phyloP scores from a whole-genome alignment of 306 rosid genomes.

The Acacia confusa region DNA sequence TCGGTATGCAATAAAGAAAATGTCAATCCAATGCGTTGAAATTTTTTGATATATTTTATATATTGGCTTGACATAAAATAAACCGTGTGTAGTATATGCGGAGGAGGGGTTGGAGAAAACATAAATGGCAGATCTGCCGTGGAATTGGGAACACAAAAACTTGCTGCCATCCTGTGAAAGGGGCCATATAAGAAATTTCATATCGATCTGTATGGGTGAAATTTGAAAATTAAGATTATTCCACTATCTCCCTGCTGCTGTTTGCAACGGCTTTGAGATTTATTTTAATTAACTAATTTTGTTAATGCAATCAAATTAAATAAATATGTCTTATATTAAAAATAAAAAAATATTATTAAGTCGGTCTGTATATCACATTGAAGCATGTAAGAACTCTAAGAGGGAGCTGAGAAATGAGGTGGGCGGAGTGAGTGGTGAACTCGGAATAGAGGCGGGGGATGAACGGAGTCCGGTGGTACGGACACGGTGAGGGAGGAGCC shows the following conservation, averaged over 20 bases:
- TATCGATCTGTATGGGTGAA: slow-evolving; percentile 14
- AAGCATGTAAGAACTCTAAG: not conserved
- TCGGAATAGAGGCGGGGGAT: not conserved
- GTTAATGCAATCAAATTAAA: too few relatives aligned
- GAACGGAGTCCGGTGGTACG: not conserved
- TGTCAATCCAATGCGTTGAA: not conserved
- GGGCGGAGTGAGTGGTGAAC: not conserved
- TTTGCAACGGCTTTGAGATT: slow-evolving; percentile 17
- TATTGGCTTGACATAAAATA: not conserved
- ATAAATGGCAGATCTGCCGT: not conserved
- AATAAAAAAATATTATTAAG: too few relatives aligned
- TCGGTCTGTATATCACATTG: too few relatives aligned
- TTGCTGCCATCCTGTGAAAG: not conserved
- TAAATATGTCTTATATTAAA: too few relatives aligned
- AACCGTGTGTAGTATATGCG: not conserved
- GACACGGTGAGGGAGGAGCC: too few relatives aligned
- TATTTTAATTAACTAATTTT: too few relatives aligned
- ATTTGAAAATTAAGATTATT: slow-evolving; percentile 40
- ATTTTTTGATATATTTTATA: not conserved
- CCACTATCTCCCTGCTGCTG: not conserved
- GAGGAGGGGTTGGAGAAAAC: not conserved
- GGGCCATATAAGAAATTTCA: slow-evolving; percentile 39
- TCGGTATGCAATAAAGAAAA: not conserved
- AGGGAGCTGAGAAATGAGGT: not conserved
- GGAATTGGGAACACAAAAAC: not conserved